phyloP scores from a whole-genome alignment of 441 rosid genomes.

The Omphalea diandra region DNA sequence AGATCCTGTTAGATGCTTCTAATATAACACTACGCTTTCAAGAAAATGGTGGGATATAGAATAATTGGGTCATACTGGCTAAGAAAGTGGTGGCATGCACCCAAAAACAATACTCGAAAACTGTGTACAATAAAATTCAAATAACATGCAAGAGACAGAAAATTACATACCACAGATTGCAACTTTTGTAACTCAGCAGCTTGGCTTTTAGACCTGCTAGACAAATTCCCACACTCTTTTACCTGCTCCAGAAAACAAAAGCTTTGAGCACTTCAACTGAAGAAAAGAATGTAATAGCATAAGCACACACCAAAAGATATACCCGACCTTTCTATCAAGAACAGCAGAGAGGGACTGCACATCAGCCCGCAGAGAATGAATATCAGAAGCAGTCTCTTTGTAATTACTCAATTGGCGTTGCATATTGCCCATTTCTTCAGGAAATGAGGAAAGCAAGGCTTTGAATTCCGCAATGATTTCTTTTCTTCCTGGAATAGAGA shows the following conservation, averaged over 20 bases:
- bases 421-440: conserved; percentile 87
- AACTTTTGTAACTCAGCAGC: conserved; percentile 62
- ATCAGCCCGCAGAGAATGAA: conserved; percentile 83
- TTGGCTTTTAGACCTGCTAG: conserved; percentile 54
- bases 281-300: neutral
- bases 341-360: conserved; percentile 69
- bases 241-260: conserved; percentile 52
- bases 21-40: no score
- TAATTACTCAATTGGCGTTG: conserved; percentile 67
- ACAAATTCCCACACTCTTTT: conserved; percentile 61
- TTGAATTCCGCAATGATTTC: conserved; percentile 83
- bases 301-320: neutral
- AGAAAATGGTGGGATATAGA: no score
- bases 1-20: no score
- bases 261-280: conserved; percentile 24
- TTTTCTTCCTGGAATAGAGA: conserved; percentile 75
- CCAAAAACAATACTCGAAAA: neutral
- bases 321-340: conserved; percentile 80
- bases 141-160: neutral
- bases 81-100: no score
- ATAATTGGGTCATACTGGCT: no score
- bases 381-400: conserved; percentile 76
- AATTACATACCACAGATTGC: conserved; percentile 65
- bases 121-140: neutral
- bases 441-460: conserved; percentile 82